phyloP scores from a whole-genome alignment of 2,329 filamentous ascomycete genomes.

The Hyphodiscus sp. region DNA sequence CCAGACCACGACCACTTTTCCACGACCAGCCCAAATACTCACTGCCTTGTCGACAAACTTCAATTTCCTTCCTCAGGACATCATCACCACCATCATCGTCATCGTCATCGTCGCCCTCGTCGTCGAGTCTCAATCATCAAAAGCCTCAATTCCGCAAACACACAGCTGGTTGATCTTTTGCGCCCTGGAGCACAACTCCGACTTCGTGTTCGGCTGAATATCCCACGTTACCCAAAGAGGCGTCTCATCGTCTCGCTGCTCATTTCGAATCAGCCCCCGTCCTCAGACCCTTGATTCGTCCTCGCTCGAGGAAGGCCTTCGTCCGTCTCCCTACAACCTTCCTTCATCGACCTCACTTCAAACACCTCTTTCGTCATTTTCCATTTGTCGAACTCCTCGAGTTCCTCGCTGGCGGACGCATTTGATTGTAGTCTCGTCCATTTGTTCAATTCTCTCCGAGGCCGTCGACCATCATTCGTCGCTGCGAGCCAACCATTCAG shows the following conservation, averaged over 20 bases:
- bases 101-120: too few relatives aligned
- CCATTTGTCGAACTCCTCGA: constrained; percentile 2
- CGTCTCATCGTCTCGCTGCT: neutral
- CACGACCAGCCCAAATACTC: too few relatives aligned
- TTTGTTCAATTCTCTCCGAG: constrained; percentile 3
- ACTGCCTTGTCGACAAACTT: too few relatives aligned
- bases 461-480: neutral
- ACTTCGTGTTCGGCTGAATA: neutral
- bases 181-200: neutral
- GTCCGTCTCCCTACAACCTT: constrained; percentile 4
- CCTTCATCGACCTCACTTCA: constrained; percentile 1
- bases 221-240: neutral
- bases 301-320: constrained; percentile 2
- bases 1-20: too few relatives aligned
- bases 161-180: neutral
- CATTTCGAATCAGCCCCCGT: neutral
- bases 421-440: constrained; percentile 22
- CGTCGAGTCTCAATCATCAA: neutral
- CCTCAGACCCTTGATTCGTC: neutral
- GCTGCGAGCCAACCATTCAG: constrained; percentile 1
- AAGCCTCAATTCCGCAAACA: neutral
- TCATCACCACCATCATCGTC: too few relatives aligned
- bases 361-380: constrained; percentile 8
- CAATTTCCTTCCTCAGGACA: too few relatives aligned
- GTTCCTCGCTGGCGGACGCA: constrained; percentile 20